Percentiles rank a stretch among this genome's conserved stretches.
These are phyloP conservation scores for Nemania sp. DNA, from an alignment of 2,329 filamentous ascomycete genomes.

Conservation along the genomic window DNA sequence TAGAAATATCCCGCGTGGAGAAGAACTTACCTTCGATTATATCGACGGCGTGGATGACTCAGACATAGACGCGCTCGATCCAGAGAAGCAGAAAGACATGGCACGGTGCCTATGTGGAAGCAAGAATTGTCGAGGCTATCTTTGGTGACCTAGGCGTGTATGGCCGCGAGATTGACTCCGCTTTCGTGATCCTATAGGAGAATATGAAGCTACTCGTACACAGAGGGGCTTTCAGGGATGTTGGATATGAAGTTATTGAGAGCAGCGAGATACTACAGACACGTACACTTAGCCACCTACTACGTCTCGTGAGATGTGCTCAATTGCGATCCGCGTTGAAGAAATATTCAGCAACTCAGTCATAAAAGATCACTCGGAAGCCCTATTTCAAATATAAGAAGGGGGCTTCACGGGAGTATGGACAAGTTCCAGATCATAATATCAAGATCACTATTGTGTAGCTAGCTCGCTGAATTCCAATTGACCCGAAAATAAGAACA, in stretches of 20 bases:
- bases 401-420: no score
- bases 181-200: not conserved
- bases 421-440: no score
- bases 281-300: not conserved
- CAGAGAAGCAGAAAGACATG: slow-evolving; percentile 64
- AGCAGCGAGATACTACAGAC: not conserved
- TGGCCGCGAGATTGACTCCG: not conserved
- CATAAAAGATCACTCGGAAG: no score
- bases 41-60: slow-evolving; percentile 71
- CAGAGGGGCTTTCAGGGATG: not conserved
- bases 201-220: not conserved
- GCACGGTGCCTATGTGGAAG: slow-evolving; percentile 72
- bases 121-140: slow-evolving; percentile 73
- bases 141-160: slow-evolving; percentile 65
- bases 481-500: no score
- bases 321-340: no score
- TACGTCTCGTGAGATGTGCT: not conserved
- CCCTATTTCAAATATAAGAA: no score
- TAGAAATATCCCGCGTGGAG: slow-evolving; percentile 70
- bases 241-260: not conserved
- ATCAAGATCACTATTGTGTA: no score
- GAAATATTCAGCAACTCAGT: no score
- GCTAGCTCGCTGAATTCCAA: no score
- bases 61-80: slow-evolving; percentile 62
- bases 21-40: slow-evolving; percentile 86